phyloP scores from a whole-genome alignment of 73 alveolate genomes.

The Vitrella brassicaformis region DNA sequence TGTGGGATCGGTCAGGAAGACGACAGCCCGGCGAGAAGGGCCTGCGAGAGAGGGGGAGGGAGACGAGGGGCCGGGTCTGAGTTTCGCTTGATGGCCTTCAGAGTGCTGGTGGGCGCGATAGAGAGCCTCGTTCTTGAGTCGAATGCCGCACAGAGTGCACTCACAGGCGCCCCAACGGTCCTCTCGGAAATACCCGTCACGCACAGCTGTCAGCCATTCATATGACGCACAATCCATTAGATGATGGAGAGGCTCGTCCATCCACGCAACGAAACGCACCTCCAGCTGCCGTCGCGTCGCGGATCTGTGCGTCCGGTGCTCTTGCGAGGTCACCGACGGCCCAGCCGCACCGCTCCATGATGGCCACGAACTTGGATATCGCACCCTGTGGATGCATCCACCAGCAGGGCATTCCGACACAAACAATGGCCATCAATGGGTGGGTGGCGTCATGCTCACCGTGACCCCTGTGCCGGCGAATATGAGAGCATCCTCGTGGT shows the following conservation, averaged over 20 bases:
- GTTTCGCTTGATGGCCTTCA: conserved; percentile 22
- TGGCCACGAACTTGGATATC: not conserved
- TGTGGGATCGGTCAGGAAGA: conserved; percentile 8
- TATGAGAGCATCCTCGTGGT: conserved; percentile 21
- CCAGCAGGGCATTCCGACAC: too few species aligned
- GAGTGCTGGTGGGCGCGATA: conserved; percentile 11
- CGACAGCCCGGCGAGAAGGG: conserved; percentile 7
- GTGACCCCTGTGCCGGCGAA: conserved; percentile 18
- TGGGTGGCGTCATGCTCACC: too few species aligned
- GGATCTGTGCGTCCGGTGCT: too few species aligned
- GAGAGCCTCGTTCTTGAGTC: not conserved
- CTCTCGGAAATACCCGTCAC: not conserved
- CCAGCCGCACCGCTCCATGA: too few species aligned
- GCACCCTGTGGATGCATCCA: too few species aligned
- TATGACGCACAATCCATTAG: too few species aligned
- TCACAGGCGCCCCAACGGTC: conserved; percentile 30
- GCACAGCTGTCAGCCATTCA: too few species aligned
- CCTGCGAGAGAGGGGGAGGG: not conserved
- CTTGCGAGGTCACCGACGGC: too few species aligned
- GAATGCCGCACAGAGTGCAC: conserved; percentile 26
- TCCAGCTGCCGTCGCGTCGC: too few species aligned
- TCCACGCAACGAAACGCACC: too few species aligned
- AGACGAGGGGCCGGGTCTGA: not conserved
- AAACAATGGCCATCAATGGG: too few species aligned
- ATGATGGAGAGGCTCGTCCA: too few species aligned